Base-by-base conservation (phyloP, 2,329 filamentous ascomycete species). In the Verticillium nonalfalfae region DNA sequence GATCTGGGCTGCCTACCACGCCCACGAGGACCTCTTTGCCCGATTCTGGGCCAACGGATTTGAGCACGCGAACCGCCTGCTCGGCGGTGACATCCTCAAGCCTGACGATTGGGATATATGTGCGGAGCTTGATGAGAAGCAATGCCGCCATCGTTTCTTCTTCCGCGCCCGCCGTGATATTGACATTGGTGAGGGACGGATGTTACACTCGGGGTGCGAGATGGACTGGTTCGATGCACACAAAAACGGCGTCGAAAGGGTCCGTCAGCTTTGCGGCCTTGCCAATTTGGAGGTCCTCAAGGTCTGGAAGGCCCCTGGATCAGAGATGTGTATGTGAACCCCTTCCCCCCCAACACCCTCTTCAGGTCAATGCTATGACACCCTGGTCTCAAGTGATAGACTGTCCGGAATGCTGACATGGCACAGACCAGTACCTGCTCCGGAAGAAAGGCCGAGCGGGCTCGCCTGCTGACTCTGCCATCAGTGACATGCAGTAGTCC, bases 171-270 rank as follows among this genome's bases (percentile, higher is more conserved):
- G 72, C 34, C 68, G 66, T 15, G 70, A 75, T 26, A 66, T 78
- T 36, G 60, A 61, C 5, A 65, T 75, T 15, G 59, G 62, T 9
- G 36, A 10, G 21, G 26, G 9, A 2, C 67, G 67, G 15, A 62
- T 63, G 11, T 72, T 78, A 45, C 59, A 64, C 50, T 59, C 67
- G 21, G 75, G 72, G 14, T 68, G 75, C 54, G 73, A 76, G 61
- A 68, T 77, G 15, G 76, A 78, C 63, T 78, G 76, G 76, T 78
- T 78, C 62, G 76, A 78, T 65, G 75, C 76, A 36, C 76, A 78
- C 67, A 78, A 77, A 66, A 76, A 77, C 57, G 68, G 69, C 56
- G 72, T 75, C 64, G 62, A 68, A 3, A 69, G 69, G 35, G 75
- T 78, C 13, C 68, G 68, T 31, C 67, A 72, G 61, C 78, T 78